Conservation (phyloP, 1,284 basidiomycete genomes). For the Leucoagaricus sp. region DNA sequence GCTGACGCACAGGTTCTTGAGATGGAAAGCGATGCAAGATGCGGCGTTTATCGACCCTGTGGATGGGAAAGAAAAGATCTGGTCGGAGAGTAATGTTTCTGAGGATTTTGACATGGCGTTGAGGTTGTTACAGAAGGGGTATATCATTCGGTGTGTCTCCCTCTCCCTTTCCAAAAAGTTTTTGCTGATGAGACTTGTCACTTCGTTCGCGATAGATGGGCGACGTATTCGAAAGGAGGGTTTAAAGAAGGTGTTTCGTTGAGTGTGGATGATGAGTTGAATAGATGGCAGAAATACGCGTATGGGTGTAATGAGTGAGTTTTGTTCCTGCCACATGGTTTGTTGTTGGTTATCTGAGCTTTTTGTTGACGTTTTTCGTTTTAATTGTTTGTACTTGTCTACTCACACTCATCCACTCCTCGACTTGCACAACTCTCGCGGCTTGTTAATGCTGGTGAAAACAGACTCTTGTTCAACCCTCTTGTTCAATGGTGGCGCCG, state of each 20-base stretch:
- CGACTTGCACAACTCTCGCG: neutral
- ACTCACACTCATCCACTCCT: neutral
- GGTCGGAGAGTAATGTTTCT: conserved; percentile 82
- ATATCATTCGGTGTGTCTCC: conserved; percentile 72
- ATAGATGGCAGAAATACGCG: conserved; percentile 83
- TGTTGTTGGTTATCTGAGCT: neutral
- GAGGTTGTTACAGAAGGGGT: conserved; percentile 56
- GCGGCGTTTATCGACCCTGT: conserved; percentile 68
- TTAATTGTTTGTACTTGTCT: neutral
- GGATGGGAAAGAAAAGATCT: conserved; percentile 68
- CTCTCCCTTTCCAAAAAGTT: conserved; percentile 17
- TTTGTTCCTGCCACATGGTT: conserved; percentile 4
- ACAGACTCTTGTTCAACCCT: conserved; percentile 63
- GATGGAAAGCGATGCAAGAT: conserved; percentile 84
- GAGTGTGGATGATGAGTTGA: conserved; percentile 77
- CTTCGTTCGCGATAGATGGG: conserved; percentile 57
- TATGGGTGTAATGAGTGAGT: conserved; percentile 39
- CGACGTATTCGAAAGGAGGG: conserved; percentile 75
- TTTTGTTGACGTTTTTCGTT: neutral
- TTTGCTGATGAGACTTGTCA: neutral
- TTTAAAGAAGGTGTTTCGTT: conserved; percentile 91
- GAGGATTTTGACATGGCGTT: conserved; percentile 81
- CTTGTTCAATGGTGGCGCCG: conserved; percentile 68
- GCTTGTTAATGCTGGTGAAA: no score
- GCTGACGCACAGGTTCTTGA: conserved; percentile 55